Evolutionary conservation across 2,329 filamentous ascomycete genomes (phyloP), one percentile per base, ranked within the genome.

Genomic region (Phaeosphaeriaceae sp.): DNA sequence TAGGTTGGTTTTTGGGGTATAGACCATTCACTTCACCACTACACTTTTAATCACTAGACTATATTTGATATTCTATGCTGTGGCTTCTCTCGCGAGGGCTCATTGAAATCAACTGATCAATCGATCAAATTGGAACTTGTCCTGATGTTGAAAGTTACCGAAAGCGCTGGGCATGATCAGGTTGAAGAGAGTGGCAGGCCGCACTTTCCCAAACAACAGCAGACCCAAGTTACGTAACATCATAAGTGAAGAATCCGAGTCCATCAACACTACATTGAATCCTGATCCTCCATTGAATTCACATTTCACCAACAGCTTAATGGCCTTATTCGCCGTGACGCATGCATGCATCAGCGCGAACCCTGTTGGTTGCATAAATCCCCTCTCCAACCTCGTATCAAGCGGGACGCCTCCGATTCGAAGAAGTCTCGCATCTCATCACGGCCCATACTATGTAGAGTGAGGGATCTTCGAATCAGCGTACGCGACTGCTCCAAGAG

Each of bases 31-130:
- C 42, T 40, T 36, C 12, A 29, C 40, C 43, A 56, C 43, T 52
- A 53, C 34, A n/a, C 33, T 44, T 56, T 59, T 59, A 59, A 59
- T 59, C 34, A 54, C 28, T 59, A 59, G 56, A 59, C 56, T 43
- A 47, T 37, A 51, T 49, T 45, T 34, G 45, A 45, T 38, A 52
- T 40, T 29, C 33, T 13, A 38, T 47, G 47, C 38, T 44, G 28
- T 20, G 32, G 23, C 16, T 38, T 40, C 50, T 46, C 45, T 54
- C 56, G 37, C 53, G 41, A 48, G 55, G 52, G 46, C 20, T 35
- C 18, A 30, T 41, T 50, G 30, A 35, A 12, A 21, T 12, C 11
- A 33, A 23, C n/a, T 15, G 21, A 23, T 13, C 17, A 46, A 39
- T 46, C 17, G 26, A 46, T n/a, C 13, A 23, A 32, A 38, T 17